phyloP scores from a whole-genome alignment of 257 asterid genomes.

The Solanum pennellii region DNA sequence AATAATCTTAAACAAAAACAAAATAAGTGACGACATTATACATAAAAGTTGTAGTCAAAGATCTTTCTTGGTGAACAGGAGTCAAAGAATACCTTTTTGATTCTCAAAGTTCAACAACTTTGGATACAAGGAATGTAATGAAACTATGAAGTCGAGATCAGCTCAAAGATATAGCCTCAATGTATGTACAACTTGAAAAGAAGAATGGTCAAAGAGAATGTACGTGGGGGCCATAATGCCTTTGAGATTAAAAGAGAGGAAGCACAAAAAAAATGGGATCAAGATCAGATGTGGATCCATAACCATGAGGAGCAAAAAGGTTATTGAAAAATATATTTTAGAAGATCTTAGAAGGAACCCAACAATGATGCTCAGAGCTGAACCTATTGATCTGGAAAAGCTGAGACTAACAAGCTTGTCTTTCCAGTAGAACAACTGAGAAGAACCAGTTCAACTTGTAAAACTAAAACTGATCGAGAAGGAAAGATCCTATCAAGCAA shows the following conservation, averaged over 20 bases:
- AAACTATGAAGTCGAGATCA: not conserved
- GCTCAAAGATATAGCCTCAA: not conserved
- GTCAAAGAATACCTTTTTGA: not conserved
- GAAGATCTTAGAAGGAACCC: not conserved
- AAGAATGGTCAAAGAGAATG: not conserved
- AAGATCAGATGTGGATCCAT: not conserved
- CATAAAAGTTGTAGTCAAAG: not conserved
- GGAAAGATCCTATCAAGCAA: not conserved
- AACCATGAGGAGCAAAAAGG: not conserved
- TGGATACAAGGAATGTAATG: not conserved
- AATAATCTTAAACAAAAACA: not conserved
- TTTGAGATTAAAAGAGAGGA: not conserved
- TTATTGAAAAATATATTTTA: not conserved
- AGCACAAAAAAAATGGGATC: not conserved
- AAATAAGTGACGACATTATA: not conserved
- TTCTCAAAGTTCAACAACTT: not conserved
- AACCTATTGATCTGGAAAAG: not conserved
- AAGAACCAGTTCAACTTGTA: not conserved
- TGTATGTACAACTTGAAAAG: not conserved
- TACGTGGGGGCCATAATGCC: not conserved
- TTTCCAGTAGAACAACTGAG: not conserved
- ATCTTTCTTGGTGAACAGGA: not conserved
- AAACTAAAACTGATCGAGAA: not conserved
- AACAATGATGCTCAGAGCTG: not conserved
- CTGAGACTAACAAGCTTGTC: not conserved